A percentile compares a stretch with the other conserved stretches of the same genome.
Evolutionary conservation across 1,284 basidiomycete genomes (phyloP).

Genomic region (Moesziomyces antarcticus): DNA sequence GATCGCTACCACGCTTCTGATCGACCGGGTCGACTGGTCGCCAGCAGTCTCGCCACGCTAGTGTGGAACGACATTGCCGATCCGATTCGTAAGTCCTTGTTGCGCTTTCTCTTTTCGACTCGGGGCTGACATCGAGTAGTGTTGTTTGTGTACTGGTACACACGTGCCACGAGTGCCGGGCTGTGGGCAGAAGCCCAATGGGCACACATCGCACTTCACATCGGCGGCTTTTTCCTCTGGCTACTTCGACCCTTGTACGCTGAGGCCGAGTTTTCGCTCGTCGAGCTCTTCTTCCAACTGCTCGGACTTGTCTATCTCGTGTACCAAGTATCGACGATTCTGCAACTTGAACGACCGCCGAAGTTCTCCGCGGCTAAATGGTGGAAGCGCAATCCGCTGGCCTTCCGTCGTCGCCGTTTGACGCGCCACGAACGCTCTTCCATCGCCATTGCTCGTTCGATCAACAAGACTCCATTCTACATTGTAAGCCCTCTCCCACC

Average conservation of each 20-base stretch:
- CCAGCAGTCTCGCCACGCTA: not conserved
- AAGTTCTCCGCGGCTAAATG: not conserved
- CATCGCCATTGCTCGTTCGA: conserved; percentile 2
- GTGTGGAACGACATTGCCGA: conserved; percentile 4
- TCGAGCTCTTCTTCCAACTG: not conserved
- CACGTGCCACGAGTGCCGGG: conserved; percentile 6
- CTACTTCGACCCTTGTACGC: not conserved
- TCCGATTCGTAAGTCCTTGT: not conserved
- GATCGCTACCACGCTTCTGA: conserved; percentile 10
- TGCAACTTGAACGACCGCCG: conserved; percentile 13
- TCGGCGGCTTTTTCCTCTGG: not conserved
- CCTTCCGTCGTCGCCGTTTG: conserved; percentile 11
- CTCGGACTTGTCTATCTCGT: conserved; percentile 2
- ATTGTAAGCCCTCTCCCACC: not conserved
- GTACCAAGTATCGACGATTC: not conserved
- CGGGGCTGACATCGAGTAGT: not conserved
- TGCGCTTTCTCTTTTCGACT: too few species aligned
- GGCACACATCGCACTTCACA: not conserved
- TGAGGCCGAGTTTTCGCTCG: not conserved
- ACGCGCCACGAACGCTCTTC: conserved; percentile 11
- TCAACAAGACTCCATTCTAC: conserved; percentile 13
- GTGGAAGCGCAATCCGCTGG: conserved; percentile 9
- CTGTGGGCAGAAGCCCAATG: conserved; percentile 17
- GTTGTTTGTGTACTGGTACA: conserved; percentile 19
- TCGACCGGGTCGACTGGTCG: not conserved